Evolutionary conservation across 129 eudicot species (phyloP).

Genomic region (Glebionis coronaria): DNA sequence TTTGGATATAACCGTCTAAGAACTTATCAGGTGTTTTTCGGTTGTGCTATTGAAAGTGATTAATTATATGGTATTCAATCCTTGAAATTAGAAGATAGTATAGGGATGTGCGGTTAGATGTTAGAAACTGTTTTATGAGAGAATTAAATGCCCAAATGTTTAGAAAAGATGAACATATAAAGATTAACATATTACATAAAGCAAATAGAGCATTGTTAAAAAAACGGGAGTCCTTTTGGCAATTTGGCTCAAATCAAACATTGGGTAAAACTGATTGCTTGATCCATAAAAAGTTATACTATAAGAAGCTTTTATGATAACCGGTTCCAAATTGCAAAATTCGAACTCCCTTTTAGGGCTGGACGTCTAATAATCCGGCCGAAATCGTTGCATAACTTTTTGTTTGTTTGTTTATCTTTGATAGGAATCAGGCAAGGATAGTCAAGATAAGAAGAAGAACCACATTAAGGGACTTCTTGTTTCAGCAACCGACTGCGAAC

Average conservation of each 20-base stretch:
- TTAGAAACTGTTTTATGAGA: neutral
- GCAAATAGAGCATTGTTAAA: neutral
- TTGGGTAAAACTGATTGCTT: neutral
- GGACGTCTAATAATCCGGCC: neutral
- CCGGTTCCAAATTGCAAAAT: neutral
- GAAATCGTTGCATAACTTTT: constrained; percentile 4
- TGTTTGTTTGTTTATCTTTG: constrained; percentile 5
- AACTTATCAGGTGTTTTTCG: neutral
- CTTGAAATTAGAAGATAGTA: neutral
- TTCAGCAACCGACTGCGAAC: constrained; percentile 92
- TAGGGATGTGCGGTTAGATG: neutral
- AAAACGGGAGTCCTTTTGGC: neutral
- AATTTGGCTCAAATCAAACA: neutral
- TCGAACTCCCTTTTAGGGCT: neutral
- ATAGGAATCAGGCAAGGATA: constrained; percentile 85
- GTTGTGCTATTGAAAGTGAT: constrained; percentile 4
- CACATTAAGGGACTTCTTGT: constrained; percentile 82
- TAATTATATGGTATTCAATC: neutral
- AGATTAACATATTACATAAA: neutral
- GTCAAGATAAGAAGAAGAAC: constrained; percentile 89
- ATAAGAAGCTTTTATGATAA: neutral
- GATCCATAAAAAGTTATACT: neutral
- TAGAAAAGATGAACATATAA: neutral
- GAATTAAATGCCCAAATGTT: neutral
- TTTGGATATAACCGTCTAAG: neutral